Base-by-base conservation (phyloP, 2,329 filamentous ascomycete species). In the Boeremia exigua region DNA sequence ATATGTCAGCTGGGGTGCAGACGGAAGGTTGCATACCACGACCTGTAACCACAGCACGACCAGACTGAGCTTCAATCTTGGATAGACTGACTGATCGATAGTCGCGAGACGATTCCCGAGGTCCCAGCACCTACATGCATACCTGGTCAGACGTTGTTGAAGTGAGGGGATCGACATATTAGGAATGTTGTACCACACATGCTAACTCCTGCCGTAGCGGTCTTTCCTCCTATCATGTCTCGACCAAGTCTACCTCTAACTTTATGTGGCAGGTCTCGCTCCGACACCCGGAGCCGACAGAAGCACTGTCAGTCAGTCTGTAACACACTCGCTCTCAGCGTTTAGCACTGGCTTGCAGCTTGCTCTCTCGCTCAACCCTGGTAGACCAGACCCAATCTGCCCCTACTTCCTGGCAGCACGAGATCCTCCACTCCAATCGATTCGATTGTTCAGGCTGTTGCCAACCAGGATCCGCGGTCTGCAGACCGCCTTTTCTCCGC, bases 401-500 rank as follows among this genome's bases (percentile, higher is more conserved):
- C 39, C 29, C 46, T 45, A 55, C 52, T 38, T 27, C 40, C 36
- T 19, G 37, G 53, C 47, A 50, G 30, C 46, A 50, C 43, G 30
- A 43, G 44, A 38, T 5, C n/a, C 23, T 33, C 43, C 43, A 38
- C 28, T 29, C 30, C 48, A 48, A 30, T 40, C 32, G 11, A 39
- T 39, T 28, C 52, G 54, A 57, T 33, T 48, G 37, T 33, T 39
- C 33, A 33, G 54, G 44, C 44, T 38, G 38, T 48, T 52, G 48
- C 33, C 2, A 43, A 12, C 48, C n/a, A 48, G 48, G 44, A 45
- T 48, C 29, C 42, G 25, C 30, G 15, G 43, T 11, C 34, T 56
- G 8, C 48, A 56, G 48, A 52, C 54, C 48, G 48, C 54, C 48
- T 39, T 44, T 56, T 40, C 19, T 43, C 38, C 42, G 25, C 15